Base-by-base conservation (phyloP, 257 asterid genomes). In the Capsicum chinense region DNA sequence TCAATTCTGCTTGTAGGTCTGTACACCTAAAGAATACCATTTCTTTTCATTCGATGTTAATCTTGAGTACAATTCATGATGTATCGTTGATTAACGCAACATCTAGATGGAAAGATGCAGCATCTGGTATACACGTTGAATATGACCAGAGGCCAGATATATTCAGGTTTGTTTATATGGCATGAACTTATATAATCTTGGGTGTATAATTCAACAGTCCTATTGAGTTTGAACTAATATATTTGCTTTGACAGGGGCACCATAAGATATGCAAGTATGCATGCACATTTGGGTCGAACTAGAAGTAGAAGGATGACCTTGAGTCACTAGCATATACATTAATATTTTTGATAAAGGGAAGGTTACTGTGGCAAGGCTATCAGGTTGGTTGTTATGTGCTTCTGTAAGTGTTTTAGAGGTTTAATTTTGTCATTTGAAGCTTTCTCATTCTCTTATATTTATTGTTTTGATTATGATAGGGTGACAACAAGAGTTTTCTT, bases 81-180 rank as follows among this genome's bases (percentile, higher is more conserved):
- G 8, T 79, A 16, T 58, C 67, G 48, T 47, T 48, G 79, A 84
- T 48, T 85, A 35, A 12, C 88, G 86, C 93, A 94, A 97, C 97
- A 70, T 94, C 98, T 54, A 90, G 90, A 89, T 97, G 99, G 99
- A 94, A 93, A 87, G 98, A 97, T 86, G 81, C 98, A 74, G 90
- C 99, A 68, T 92, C 99, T 79, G 99, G 99, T 88, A 92, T 89
- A 90, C 99, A 97, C 84, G 97, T 97, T 17, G 98, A 97, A 47
- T 97, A 97, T 91, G 99, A 97, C 88, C 99, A 97, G 90, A 91
- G 99, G 93, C 99, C 98, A 42, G 99, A 97, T 88, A 92, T 97
- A 87, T 95, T 95, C 92, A 97, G 99, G 99, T 94, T 85, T 83
- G 92, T 86, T 86, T 79, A 58, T 83, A 85, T 42, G 63, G 47